Evolutionary conservation across 257 asterid genomes (phyloP), one percentile per base, ranked within the genome.

Genomic region (Ocimum tenuiflorum): DNA sequence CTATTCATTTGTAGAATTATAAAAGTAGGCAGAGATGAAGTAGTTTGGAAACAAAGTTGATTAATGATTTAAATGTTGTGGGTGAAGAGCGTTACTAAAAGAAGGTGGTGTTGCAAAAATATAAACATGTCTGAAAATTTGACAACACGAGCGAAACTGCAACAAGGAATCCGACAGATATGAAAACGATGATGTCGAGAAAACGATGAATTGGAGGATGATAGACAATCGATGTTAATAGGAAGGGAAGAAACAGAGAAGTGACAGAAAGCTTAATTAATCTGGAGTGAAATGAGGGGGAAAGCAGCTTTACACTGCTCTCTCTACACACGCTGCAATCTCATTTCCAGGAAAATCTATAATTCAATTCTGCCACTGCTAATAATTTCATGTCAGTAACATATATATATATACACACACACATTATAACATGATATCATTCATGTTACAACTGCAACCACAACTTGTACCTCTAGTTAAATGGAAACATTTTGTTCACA

Each of bases 251-350:
- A 45, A 53, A 52, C 74, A 61, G 75, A n/a, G n/a, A 72, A 68
- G 72, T 68, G 78, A 68, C 77, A 72, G 72, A 77, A 75, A 69
- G 79, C 54, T 63, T n/a, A n/a, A n/a, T n/a, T n/a, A n/a, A n/a
- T 73, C 49, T 53, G 58, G 2, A 35, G 45, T 68, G 15, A 22
- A 31, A 24, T 73, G 50, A 38, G 57, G 14, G 53, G 38, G 15
- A 56, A 63, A 57, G 73, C 68, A 55, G 69, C 75, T 72, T 77
- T 77, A 63, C 71, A 76, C 78, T 67, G 74, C 77, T n/a, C n/a
- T n/a, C n/a, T n/a, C n/a, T n/a, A n/a, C n/a, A n/a, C n/a, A n/a
- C n/a, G n/a, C 36, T 38, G 36, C 50, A 59, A 13, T 23, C 14
- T n/a, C 13, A 6, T 11, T 2, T 41, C 22, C 19, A 27, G 11